Conservation (phyloP, 2,329 filamentous ascomycete species). For the Trichoderma sp. region DNA sequence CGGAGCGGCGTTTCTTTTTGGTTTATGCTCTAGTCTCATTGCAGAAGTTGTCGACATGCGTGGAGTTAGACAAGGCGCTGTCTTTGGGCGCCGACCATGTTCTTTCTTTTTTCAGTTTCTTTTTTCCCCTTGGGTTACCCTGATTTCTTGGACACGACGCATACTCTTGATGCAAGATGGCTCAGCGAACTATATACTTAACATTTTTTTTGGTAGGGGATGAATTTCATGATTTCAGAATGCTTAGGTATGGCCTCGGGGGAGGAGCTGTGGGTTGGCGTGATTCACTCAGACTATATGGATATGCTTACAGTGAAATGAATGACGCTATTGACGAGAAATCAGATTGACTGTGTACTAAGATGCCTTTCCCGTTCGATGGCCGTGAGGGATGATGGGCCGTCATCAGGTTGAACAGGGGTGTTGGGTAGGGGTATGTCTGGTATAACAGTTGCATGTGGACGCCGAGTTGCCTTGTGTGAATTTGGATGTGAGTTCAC, state of each 20-base stretch:
- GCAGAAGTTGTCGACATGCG: conserved; percentile 27
- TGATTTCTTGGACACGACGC: neutral
- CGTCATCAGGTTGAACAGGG: too few species aligned
- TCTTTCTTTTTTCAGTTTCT: neutral
- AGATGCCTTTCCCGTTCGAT: too few species aligned
- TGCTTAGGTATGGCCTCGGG: neutral
- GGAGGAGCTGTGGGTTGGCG: neutral
- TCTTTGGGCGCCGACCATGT: conserved; percentile 27
- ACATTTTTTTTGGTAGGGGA: neutral
- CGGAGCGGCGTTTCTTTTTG: neutral
- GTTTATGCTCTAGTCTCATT: neutral
- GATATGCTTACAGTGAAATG: conserved; percentile 17
- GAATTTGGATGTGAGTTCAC: too few species aligned
- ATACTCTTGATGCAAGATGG: neutral
- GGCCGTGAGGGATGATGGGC: too few species aligned
- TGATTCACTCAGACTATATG: neutral
- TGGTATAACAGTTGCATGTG: too few species aligned
- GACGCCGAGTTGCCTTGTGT: too few species aligned
- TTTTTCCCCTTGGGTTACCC: neutral
- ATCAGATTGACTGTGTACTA: neutral
- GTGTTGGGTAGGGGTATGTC: too few species aligned
- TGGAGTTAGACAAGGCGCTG: conserved; percentile 32
- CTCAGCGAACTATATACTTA: conserved; percentile 10
- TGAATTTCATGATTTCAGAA: neutral
- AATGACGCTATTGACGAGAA: neutral